Percentiles rank a stretch among this genome's conserved stretches.
Conservation (phyloP, 345 rosid genomes). For the Pelargonium nanum region DNA sequence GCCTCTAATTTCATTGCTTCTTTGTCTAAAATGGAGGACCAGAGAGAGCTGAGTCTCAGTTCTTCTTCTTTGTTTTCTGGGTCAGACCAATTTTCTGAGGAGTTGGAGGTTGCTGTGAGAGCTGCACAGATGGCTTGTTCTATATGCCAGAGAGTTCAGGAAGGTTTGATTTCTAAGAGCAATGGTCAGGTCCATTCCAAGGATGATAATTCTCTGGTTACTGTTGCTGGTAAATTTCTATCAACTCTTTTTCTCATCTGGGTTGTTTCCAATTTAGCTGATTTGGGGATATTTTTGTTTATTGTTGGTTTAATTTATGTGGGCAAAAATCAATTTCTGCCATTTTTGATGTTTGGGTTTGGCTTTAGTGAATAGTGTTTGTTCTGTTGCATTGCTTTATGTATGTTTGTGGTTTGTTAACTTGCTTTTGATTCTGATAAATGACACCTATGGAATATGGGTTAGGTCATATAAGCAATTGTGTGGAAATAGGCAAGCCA, state of each 20-base stretch:
- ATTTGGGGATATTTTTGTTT: neutral
- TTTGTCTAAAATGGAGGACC: neutral
- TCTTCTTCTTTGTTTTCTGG: neutral
- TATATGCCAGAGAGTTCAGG: conserved; percentile 68
- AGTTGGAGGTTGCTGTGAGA: conserved; percentile 73
- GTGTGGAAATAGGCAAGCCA: neutral
- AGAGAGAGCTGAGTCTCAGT: no score
- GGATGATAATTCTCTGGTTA: conserved; percentile 86
- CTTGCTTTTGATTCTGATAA: neutral
- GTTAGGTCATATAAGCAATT: neutral
- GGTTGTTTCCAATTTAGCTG: neutral
- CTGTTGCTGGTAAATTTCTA: conserved; percentile 55
- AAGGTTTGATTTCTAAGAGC: conserved; percentile 31
- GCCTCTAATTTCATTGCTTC: neutral
- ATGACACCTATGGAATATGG: no score
- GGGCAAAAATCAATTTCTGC: neutral
- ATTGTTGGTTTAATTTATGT: neutral
- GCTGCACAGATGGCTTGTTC: conserved; percentile 72
- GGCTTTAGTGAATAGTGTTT: neutral
- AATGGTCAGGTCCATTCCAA: conserved; percentile 43
- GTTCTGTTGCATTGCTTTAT: neutral
- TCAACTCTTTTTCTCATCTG: neutral
- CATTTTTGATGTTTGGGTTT: neutral
- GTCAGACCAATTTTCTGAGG: conserved; percentile 23
- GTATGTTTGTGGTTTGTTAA: neutral